These are phyloP conservation scores for Medakamo hakoo DNA, from an alignment of 139 green algal species.

Conservation along the genomic window DNA sequence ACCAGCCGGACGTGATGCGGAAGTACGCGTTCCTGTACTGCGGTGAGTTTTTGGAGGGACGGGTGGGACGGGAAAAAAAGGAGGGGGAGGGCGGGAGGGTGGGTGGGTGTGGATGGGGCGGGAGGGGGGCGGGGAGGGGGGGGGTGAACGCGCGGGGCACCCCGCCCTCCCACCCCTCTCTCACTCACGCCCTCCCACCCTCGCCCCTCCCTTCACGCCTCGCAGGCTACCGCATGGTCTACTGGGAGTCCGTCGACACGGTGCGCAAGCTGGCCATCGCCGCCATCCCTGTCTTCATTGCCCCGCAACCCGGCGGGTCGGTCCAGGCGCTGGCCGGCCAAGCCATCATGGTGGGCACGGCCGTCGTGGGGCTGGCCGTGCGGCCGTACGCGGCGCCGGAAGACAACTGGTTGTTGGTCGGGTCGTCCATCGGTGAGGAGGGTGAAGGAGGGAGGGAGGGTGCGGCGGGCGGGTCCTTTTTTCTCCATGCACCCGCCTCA, in stretches of 20 bases:
- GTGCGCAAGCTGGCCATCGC: constrained; percentile 23
- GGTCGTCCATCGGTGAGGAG: constrained; percentile 7
- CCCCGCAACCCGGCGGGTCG: neutral
- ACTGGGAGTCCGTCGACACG: constrained; percentile 27
- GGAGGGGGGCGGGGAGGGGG: too few species aligned
- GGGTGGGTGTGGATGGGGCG: too few species aligned
- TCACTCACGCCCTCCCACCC: too few species aligned
- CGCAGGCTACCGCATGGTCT: constrained; percentile 17
- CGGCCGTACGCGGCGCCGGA: constrained; percentile 8
- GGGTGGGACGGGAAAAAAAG: too few species aligned
- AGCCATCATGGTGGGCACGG: constrained; percentile 10
- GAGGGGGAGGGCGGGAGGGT: too few species aligned
- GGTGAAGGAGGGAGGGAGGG: too few species aligned
- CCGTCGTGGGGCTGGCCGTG: constrained; percentile 7
- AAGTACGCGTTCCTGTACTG: constrained; percentile 27
- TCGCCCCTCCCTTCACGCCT: too few species aligned
- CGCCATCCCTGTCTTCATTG: constrained; percentile 16
- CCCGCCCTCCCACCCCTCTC: too few species aligned
- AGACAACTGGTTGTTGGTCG: constrained; percentile 22
- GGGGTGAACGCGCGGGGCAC: too few species aligned
- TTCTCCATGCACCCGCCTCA: neutral
- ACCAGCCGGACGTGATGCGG: constrained; percentile 8
- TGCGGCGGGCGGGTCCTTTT: too few species aligned
- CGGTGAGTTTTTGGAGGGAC: too few species aligned
- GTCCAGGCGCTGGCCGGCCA: constrained; percentile 15